Percentiles rank a stretch among this genome's conserved stretches.
These are phyloP conservation scores for Scolecobasidium constrictum DNA, from an alignment of 2,329 filamentous ascomycete species.

Conservation along the genomic window DNA sequence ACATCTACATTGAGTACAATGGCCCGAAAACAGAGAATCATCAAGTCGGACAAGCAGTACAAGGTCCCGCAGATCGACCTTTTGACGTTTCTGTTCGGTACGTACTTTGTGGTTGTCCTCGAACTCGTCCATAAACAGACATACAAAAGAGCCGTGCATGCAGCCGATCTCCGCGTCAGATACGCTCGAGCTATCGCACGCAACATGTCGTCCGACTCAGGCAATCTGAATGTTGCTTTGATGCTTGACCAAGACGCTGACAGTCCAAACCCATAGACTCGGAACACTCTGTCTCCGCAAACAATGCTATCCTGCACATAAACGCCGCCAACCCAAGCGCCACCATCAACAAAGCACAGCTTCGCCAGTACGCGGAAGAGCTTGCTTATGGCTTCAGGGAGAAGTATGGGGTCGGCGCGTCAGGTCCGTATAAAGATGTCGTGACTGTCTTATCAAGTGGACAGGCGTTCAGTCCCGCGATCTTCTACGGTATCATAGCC, in stretches of 20 bases:
- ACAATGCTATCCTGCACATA: constrained; percentile 32
- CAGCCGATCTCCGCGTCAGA: too few relatives aligned
- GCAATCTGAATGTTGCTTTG: too few relatives aligned
- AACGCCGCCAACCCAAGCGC: constrained; percentile 46
- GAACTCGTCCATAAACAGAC: not conserved
- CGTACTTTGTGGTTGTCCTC: not conserved
- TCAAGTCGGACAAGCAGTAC: constrained; percentile 2
- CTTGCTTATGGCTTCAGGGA: constrained; percentile 45
- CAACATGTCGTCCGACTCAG: too few relatives aligned
- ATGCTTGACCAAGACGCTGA: too few relatives aligned
- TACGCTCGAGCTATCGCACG: too few relatives aligned
- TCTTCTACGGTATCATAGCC: constrained; percentile 47
- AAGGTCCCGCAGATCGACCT: constrained; percentile 4
- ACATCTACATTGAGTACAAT: too few relatives aligned
- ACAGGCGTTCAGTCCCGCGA: constrained; percentile 41
- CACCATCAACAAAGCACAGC: constrained; percentile 40
- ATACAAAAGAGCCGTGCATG: not conserved
- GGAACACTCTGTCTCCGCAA: constrained; percentile 1
- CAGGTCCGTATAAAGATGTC: constrained; percentile 34
- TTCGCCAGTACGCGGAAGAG: constrained; percentile 37
- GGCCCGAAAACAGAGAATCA: constrained; percentile 7
- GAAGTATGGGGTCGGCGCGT: constrained; percentile 41
- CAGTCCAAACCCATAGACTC: too few relatives aligned
- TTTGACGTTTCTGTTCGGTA: constrained; percentile 8
- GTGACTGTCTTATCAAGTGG: constrained; percentile 47